These are phyloP conservation scores for Apiospora marii DNA, from an alignment of 2,329 filamentous ascomycete species.

Conservation along the genomic window DNA sequence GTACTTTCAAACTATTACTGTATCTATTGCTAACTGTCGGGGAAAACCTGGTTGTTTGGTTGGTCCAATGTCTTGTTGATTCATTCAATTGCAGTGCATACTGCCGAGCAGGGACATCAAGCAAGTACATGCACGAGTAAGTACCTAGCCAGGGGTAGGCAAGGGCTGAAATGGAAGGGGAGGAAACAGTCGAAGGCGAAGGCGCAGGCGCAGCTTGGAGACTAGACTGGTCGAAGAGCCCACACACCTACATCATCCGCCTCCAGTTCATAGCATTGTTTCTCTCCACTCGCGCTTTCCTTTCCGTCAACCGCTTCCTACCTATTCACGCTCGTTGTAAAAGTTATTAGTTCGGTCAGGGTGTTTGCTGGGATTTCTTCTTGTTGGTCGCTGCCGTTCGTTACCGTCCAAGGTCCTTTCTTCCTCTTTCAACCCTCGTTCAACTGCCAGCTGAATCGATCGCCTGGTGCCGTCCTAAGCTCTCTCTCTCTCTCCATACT, in stretches of 20 bases:
- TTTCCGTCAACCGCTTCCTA: slow-evolving; percentile 20
- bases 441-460: slow-evolving; percentile 34
- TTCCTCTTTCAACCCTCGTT: slow-evolving; percentile 23
- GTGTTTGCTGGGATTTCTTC: not conserved
- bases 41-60: too few species aligned
- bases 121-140: slow-evolving; percentile 6
- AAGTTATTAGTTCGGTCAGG: not conserved
- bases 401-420: slow-evolving; percentile 5
- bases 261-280: not conserved
- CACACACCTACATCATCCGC: slow-evolving; percentile 12
- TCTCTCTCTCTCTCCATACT: slow-evolving; percentile 2
- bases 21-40: too few species aligned
- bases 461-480: slow-evolving; percentile 40
- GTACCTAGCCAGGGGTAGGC: not conserved
- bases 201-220: slow-evolving; percentile 16
- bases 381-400: slow-evolving; percentile 7
- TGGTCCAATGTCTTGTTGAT: too few species aligned
- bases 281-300: slow-evolving; percentile 7
- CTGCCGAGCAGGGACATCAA: too few species aligned
- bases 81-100: too few species aligned
- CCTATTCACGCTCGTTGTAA: slow-evolving; percentile 18
- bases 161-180: not conserved
- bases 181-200: not conserved
- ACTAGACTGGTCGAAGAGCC: slow-evolving; percentile 13
- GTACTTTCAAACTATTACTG: too few species aligned